Evolutionary conservation across 768 basidiomycete genomes (phyloP).

Genomic region (Collybiopsis confluens): DNA sequence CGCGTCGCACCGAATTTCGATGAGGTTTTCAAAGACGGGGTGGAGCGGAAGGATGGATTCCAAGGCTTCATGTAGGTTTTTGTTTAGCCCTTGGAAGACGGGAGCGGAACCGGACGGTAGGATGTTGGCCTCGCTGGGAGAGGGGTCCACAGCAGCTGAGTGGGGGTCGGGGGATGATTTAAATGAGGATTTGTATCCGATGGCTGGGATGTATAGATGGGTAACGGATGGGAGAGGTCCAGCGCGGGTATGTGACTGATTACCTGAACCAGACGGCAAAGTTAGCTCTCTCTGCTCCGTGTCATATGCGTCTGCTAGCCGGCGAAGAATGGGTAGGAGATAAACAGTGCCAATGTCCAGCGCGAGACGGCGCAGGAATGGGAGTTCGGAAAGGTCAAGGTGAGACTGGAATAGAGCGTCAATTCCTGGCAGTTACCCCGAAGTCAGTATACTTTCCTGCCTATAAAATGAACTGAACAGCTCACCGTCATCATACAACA

Average conservation of each 20-base stretch:
- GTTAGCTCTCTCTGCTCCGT: background rate
- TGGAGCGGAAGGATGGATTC: background rate
- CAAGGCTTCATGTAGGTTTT: constrained; percentile 3
- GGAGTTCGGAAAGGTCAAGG: background rate
- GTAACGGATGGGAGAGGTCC: background rate
- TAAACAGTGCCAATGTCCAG: background rate
- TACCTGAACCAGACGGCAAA: too few relatives aligned
- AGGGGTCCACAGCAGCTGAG: background rate
- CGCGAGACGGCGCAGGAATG: background rate
- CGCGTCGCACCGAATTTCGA: constrained; percentile 3
- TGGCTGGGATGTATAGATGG: background rate
- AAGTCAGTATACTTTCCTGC: background rate
- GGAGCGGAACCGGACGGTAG: background rate
- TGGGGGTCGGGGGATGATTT: background rate
- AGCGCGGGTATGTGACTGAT: background rate
- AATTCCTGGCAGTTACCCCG: background rate
- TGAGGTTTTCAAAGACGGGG: background rate
- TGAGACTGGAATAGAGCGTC: background rate
- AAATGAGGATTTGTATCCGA: constrained; percentile 5
- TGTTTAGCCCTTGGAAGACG: background rate
- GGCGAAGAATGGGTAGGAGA: constrained; percentile 2
- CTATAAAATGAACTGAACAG: background rate
- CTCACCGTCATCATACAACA: background rate
- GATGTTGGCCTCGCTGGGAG: background rate
- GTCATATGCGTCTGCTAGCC: background rate